These are phyloP conservation scores for Jackrogersella multiformis DNA, from an alignment of 495 filamentous ascomycete genomes.

Conservation along the genomic window DNA sequence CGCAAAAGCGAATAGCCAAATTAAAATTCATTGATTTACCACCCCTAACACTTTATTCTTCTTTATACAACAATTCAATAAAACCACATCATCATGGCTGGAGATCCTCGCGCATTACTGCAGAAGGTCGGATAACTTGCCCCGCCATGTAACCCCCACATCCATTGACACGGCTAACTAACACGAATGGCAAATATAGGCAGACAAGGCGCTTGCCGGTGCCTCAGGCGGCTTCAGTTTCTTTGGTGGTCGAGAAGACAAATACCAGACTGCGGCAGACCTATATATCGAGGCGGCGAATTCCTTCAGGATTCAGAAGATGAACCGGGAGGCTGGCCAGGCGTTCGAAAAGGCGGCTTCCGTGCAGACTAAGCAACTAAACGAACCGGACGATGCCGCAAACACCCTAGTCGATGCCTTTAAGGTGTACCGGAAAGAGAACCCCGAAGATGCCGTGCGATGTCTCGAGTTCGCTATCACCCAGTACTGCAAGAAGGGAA, in stretches of 20 bases:
- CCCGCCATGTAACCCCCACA: slow-evolving; percentile 39
- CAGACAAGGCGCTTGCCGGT: slow-evolving; percentile 76
- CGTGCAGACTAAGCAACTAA: slow-evolving; percentile 78
- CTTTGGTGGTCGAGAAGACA: slow-evolving; percentile 82
- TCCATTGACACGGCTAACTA: slow-evolving; percentile 36
- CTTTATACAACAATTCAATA: slow-evolving; percentile 15
- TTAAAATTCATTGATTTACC: neutral
- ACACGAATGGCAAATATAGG: slow-evolving; percentile 60
- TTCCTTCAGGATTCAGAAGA: slow-evolving; percentile 77
- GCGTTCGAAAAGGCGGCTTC: slow-evolving; percentile 81
- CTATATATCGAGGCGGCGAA: slow-evolving; percentile 84
- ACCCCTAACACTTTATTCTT: slow-evolving; percentile 6
- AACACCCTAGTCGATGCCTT: slow-evolving; percentile 72
- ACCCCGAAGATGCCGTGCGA: slow-evolving; percentile 79
- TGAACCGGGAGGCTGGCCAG: slow-evolving; percentile 80
- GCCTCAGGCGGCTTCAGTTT: slow-evolving; percentile 76
- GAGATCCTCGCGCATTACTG: slow-evolving; percentile 57
- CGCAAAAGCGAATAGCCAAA: slow-evolving; percentile 2
- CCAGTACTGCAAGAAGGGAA: slow-evolving; percentile 83
- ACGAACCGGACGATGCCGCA: slow-evolving; percentile 88
- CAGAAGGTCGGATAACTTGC: slow-evolving; percentile 52
- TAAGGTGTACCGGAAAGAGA: slow-evolving; percentile 74
- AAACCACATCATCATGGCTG: slow-evolving; percentile 50
- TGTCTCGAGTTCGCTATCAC: slow-evolving; percentile 77
- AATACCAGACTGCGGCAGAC: slow-evolving; percentile 84